Base-by-base conservation (phyloP, 2,329 filamentous ascomycete genomes). In the Phaeosphaeriaceae sp. region DNA sequence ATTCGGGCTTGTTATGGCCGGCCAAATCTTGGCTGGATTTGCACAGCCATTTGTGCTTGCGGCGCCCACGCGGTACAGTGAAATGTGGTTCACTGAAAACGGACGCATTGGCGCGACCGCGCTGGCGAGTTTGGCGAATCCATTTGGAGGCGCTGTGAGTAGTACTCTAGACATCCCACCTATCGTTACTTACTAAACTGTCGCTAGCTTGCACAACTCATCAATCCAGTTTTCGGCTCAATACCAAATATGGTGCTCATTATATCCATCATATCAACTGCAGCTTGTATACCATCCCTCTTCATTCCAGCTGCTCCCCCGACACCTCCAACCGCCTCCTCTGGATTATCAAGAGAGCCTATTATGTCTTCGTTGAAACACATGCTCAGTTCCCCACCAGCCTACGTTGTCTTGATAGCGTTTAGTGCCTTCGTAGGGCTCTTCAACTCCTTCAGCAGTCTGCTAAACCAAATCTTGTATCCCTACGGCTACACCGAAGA, bases 41-140 rank as follows among this genome's bases (percentile, higher is more conserved):
- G 87, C 91, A 1, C 94, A 99, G 70, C 92, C 94, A 0, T 97
- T 97, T 71, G 90, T 96, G 11, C 83, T 97, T 8, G 86, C 88
- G 6, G 91, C 93, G 0, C 93, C 94, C 0, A 93, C 94, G 0
- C 81, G 90, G 54, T 99, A 96, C 74, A 94, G 90, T 46, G 92
- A 97, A 70, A 78, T 96, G 51, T 97, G 94, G 94, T 97, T 97
- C 75, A 92, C 90, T 1, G 87, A 89, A 63, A 78, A 80, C 9
- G 93, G 92, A 6, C 85, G 94, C 46, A 89, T 96, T 11, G 87
- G 88, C 45, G 93, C 93, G 15, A 97, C 93, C 1, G 94, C 93
- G 1, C 67, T 96, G 29, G 87, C 88, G 17, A 92, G 87, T 52
- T 76, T 97, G 49, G 90, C 93, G 3, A 97, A 97, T 72, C 93